Evolutionary conservation across 169 alveolate species (phyloP).

Genomic region (Plasmodium berghei): DNA sequence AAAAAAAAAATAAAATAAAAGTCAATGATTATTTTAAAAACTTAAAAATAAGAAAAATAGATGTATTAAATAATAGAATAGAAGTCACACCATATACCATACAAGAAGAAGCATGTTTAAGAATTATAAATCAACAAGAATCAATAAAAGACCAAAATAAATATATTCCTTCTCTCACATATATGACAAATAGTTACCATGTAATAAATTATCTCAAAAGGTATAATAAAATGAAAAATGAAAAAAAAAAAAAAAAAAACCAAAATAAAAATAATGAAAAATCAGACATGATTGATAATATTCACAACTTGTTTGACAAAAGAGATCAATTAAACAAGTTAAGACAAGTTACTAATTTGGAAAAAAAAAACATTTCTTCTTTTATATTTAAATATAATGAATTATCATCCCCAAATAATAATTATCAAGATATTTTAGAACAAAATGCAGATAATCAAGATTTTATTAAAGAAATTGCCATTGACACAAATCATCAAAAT

Average conservation of each 20-base stretch:
- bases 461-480: conserved; percentile 36
- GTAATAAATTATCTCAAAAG: conserved; percentile 56
- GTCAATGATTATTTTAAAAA: conserved; percentile 40
- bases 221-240: conserved; percentile 45
- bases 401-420: conserved; percentile 30
- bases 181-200: conserved; percentile 38
- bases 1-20: conserved; percentile 39
- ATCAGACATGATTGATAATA: not conserved
- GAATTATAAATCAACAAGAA: conserved; percentile 57
- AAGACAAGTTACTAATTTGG: conserved; percentile 18
- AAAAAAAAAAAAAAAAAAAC: conserved; percentile 54
- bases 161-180: conserved; percentile 60
- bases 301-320: conserved; percentile 62
- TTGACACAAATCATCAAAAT: not conserved
- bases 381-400: conserved; percentile 45
- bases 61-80: conserved; percentile 34
- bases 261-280: no score
- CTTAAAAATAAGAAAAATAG: conserved; percentile 54
- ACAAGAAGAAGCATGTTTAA: conserved; percentile 66
- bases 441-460: conserved; percentile 41
- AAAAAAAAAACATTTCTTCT: conserved; percentile 30
- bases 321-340: conserved; percentile 40
- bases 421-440: conserved; percentile 56
- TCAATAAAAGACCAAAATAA: conserved; percentile 60
- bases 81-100: conserved; percentile 33